A percentile compares a stretch with the other conserved stretches of the same genome.
Evolutionary conservation across 305 asterid genomes (phyloP).

Genomic region (Coffea humblotiana): DNA sequence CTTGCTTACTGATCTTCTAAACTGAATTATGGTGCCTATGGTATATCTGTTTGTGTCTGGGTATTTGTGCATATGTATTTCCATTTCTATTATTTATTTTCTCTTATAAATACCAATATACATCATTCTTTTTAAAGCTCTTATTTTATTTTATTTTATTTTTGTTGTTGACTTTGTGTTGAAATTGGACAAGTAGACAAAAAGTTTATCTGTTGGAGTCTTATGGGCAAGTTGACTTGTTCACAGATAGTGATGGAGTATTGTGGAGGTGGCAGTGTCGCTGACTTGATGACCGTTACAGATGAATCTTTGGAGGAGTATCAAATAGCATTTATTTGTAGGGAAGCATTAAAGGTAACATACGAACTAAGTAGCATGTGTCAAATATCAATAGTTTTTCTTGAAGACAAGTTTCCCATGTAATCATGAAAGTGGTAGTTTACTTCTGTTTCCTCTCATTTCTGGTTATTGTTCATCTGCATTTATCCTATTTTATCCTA

Average conservation of each 20-base stretch:
- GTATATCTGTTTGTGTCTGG: neutral
- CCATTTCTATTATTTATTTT: neutral
- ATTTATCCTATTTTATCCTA: neutral
- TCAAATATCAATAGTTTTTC: neutral
- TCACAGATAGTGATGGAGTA: slow-evolving; percentile 99
- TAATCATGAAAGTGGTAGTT: neutral
- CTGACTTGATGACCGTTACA: slow-evolving; percentile 90
- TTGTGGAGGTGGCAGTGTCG: slow-evolving; percentile 99
- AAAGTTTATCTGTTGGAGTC: slow-evolving; percentile 17
- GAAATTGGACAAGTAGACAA: neutral
- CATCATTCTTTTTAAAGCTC: neutral
- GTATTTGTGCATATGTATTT: neutral
- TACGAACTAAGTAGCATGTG: neutral
- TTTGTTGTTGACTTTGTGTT: neutral
- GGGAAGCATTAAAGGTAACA: slow-evolving; percentile 90
- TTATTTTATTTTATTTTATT: neutral
- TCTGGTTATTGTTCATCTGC: neutral
- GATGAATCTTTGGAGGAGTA: slow-evolving; percentile 89
- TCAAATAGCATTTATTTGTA: slow-evolving; percentile 90
- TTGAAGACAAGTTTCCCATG: neutral
- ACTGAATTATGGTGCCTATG: too few species aligned
- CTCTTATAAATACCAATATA: neutral
- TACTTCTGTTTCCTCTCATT: neutral
- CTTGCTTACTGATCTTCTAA: neutral
- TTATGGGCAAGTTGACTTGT: slow-evolving; percentile 27